These are phyloP conservation scores for Hymenoscyphus occultus DNA, from an alignment of 2,329 filamentous ascomycete species.

Conservation along the genomic window DNA sequence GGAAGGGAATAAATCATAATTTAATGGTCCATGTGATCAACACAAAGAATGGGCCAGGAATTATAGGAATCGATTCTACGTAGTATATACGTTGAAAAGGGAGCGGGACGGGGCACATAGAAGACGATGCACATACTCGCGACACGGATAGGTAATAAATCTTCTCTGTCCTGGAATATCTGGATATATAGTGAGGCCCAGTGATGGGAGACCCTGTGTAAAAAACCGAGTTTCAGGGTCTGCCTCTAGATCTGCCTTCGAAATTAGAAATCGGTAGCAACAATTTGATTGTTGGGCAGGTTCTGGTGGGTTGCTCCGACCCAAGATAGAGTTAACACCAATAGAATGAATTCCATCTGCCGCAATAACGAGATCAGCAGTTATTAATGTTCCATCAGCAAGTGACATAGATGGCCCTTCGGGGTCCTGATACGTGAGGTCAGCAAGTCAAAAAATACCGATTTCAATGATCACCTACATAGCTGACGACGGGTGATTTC, in stretches of 20 bases:
- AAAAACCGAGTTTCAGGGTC: conserved; percentile 34
- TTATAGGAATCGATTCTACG: too few species aligned
- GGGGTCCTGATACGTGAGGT: not conserved
- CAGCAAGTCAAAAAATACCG: not conserved
- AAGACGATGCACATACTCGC: conserved; percentile 21
- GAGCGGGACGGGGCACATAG: too few species aligned
- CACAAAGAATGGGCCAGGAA: too few species aligned
- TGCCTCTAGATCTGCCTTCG: conserved; percentile 28
- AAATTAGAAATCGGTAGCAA: conserved; percentile 38
- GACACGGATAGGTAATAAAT: conserved; percentile 30
- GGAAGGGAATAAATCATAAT: too few species aligned
- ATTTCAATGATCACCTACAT: conserved; percentile 22
- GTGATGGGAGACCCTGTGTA: conserved; percentile 23
- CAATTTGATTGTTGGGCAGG: conserved; percentile 19
- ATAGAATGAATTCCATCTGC: conserved; percentile 38
- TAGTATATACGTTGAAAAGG: too few species aligned
- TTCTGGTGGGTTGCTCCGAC: conserved; percentile 1
- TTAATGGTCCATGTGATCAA: too few species aligned
- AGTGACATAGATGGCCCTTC: conserved; percentile 27
- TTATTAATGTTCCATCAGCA: conserved; percentile 32
- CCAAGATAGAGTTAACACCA: conserved; percentile 17
- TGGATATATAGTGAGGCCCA: conserved; percentile 16
- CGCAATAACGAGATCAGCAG: conserved; percentile 39
- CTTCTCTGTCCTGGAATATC: conserved; percentile 18
- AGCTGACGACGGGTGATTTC: conserved; percentile 19